Base-by-base conservation (phyloP, 2,329 filamentous ascomycete genomes). In the Ascochyta fabae region DNA sequence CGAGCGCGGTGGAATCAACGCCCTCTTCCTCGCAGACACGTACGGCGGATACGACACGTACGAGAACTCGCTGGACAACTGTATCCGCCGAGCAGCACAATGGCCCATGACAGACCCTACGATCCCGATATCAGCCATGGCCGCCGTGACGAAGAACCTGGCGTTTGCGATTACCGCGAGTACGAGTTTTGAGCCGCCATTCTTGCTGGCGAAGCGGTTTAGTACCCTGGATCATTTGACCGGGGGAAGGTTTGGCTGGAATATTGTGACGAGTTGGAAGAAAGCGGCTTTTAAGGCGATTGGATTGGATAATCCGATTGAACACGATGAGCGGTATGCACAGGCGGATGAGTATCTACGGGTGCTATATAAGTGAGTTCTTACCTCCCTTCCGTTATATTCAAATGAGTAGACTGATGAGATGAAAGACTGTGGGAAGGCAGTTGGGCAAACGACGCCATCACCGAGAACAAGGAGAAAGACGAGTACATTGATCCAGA, bases 281-380 rank as follows among this genome's bases (percentile, higher is more conserved):
- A 87, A 87, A 64, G 79, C 83, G 0, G 85, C 85, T 0, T 86
- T 86, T 69, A 86, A 87, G 64, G 84, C 84, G 0, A 86, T 88
- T 50, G 85, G 85, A 0, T 66, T 86, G 2, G 81, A 86, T 12
- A 81, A 72, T 4, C 82, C 82, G 0, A 83, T 85, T 29, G 81
- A 85, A 52, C 86, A 88, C 59, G 86, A 88, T 38, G 80, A 87
- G 54, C 78, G 88, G 49, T 91, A 91, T 59, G 83, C 80, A 2
- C 81, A 87, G 41, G 87, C 87, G 1, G 86, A 90, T 60, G 88
- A 91, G 69, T 91, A 89, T 71, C 79, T 91, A 67, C 79, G 84
- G 38, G 81, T 88, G 0, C 71, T 88, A 4, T 88, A 88, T 70
- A 88, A 88, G 81, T 84, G 67, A 56, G 64, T 43, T 13, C 53